Conservation (phyloP, 192 early-diverging fungal species). For the Coemansia sp. region DNA sequence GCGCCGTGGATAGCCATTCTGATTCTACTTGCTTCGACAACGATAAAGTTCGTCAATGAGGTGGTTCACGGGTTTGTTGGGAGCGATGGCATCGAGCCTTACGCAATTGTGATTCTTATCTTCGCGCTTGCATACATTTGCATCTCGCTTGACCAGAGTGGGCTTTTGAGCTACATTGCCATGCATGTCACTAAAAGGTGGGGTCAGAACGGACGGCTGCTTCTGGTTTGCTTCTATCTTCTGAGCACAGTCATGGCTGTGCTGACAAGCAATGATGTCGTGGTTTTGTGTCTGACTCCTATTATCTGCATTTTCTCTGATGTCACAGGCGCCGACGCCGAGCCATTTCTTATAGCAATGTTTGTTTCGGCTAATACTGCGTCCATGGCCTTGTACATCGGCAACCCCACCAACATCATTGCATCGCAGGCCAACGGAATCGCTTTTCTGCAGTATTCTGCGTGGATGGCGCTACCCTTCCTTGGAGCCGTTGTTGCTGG, state of each 20-base stretch:
- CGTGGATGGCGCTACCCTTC: slow-evolving; percentile 81
- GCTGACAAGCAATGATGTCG: slow-evolving; percentile 82
- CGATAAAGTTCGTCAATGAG: slow-evolving; percentile 52
- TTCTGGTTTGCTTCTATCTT: slow-evolving; percentile 71
- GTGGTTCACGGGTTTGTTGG: slow-evolving; percentile 65
- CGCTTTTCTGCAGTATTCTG: slow-evolving; percentile 72
- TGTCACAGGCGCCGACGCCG: slow-evolving; percentile 60
- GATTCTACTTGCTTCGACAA: slow-evolving; percentile 62
- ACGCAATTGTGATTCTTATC: slow-evolving; percentile 78
- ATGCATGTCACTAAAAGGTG: slow-evolving; percentile 70
- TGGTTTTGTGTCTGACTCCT: slow-evolving; percentile 77
- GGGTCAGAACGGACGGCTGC: slow-evolving; percentile 56
- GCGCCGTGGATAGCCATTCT: slow-evolving; percentile 70
- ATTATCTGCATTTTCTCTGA: slow-evolving; percentile 76
- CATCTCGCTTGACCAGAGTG: slow-evolving; percentile 80
- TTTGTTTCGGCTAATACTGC: slow-evolving; percentile 77
- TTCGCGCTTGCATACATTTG: slow-evolving; percentile 84
- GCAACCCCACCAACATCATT: slow-evolving; percentile 88
- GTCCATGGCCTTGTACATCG: slow-evolving; percentile 82
- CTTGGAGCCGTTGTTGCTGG: slow-evolving; percentile 59
- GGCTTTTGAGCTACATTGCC: slow-evolving; percentile 74
- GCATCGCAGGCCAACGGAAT: slow-evolving; percentile 76
- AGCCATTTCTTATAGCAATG: slow-evolving; percentile 74
- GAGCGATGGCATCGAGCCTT: slow-evolving; percentile 61
- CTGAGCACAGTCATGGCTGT: slow-evolving; percentile 72